These are phyloP conservation scores for Candida arabinofermentans DNA, from an alignment of 805 yeast genomes.

Conservation along the genomic window DNA sequence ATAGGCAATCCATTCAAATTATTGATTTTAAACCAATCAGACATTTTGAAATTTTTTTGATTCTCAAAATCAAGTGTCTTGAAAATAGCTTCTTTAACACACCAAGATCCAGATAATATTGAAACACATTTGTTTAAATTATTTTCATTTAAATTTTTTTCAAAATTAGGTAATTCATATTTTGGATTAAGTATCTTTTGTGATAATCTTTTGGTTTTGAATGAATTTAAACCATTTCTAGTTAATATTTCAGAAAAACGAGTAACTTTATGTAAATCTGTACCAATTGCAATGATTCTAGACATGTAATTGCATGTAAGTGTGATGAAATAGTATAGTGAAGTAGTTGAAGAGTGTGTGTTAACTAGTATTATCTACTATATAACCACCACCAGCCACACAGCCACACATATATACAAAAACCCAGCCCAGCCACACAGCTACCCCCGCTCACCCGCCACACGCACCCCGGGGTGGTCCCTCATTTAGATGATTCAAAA, in stretches of 20 bases:
- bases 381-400: too few relatives aligned
- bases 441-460: too few relatives aligned
- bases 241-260: slow-evolving; percentile 43
- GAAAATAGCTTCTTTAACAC: slow-evolving; percentile 69
- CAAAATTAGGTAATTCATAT: slow-evolving; percentile 37
- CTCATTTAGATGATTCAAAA: too few relatives aligned
- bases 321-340: too few relatives aligned
- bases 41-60: slow-evolving; percentile 53
- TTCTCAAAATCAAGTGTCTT: slow-evolving; percentile 49
- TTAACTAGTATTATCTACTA: too few relatives aligned
- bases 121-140: slow-evolving; percentile 28
- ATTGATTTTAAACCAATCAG: slow-evolving; percentile 52
- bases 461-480: too few relatives aligned
- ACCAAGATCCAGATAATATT: slow-evolving; percentile 61
- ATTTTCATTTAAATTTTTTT: slow-evolving; percentile 5
- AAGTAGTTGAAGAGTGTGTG: too few relatives aligned
- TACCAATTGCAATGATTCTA: slow-evolving; percentile 47
- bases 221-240: slow-evolving; percentile 31
- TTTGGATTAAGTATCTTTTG: slow-evolving; percentile 47
- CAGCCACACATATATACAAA: too few relatives aligned
- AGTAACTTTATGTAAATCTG: slow-evolving; percentile 46
- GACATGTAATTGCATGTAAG: slow-evolving; percentile 21
- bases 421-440: too few relatives aligned
- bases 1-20: slow-evolving; percentile 39
- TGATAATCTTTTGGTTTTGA: slow-evolving; percentile 36